Evolutionary conservation across 2,329 filamentous ascomycete species (phyloP), one percentile per base, ranked within the genome.

Genomic region (Clonostachys rosea): DNA sequence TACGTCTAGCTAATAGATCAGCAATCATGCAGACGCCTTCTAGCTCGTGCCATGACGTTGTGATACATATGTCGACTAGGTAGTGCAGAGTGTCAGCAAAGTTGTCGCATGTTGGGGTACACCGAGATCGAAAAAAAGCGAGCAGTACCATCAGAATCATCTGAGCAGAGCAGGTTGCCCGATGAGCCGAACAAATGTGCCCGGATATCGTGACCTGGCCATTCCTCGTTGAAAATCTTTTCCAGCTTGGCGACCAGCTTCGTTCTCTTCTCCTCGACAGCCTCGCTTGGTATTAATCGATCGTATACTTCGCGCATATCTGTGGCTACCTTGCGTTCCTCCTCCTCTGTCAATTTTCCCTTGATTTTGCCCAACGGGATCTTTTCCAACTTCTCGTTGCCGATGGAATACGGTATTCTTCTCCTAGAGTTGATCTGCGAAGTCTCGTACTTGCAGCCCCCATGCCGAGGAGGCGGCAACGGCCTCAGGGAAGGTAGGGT

Each of bases 101-200:
- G 16, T 34, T 66, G 73, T 51, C 73, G 67, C 52, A 37, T 12
- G 20, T 18, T 39, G 24, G 24, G 24, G 24, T 30, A 30, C 24
- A 30, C 24, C 24, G 24, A 30, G 5, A 40, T 40, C 17, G 33
- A n/a, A 34, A 11, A 24, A 13, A 34, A 46, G 43, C 9, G 17
- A 17, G 34, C 24, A 45, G 13, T 74, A 96, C 91, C 89, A 72
- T 99, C 94, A 45, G 94, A 99, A 62, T 96, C 91, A 66, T 90
- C 91, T 34, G 92, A 96, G 67, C 91, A 96, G 48, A 99, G 74
- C 64, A 94, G 73, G 66, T 99, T 99, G 43, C 94, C 94, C 5
- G 94, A 97, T 6, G 94, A 97, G n/a, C 94, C 94, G 76, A 99
- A 99, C 14, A 97, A 83, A 64, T 94, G 86, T 35, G 96, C 94